Conservation (phyloP, 2,329 filamentous ascomycete species). For the Zymoseptoria crescenta region DNA sequence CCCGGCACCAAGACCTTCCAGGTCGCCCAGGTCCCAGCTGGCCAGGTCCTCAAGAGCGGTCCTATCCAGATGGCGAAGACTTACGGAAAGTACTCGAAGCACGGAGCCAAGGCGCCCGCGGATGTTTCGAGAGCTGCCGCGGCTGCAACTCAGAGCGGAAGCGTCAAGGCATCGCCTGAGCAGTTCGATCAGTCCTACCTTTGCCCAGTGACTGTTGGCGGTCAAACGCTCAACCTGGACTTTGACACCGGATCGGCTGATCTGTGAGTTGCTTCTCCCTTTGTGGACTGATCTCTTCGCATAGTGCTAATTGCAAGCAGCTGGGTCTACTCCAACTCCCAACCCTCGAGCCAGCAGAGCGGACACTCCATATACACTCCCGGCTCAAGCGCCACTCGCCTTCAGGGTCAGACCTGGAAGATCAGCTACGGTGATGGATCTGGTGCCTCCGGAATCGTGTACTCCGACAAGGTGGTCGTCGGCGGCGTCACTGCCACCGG, state of each 20-base stretch:
- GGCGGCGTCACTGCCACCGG: slow-evolving; percentile 50
- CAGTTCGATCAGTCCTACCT: slow-evolving; percentile 35
- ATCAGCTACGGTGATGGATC: slow-evolving; percentile 61
- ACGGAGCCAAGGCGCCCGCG: slow-evolving; percentile 23
- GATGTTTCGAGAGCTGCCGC: slow-evolving; percentile 27
- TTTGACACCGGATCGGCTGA: slow-evolving; percentile 64
- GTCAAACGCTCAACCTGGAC: slow-evolving; percentile 56
- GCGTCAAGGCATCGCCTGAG: slow-evolving; percentile 34
- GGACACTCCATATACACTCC: slow-evolving; percentile 55
- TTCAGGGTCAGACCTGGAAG: slow-evolving; percentile 15
- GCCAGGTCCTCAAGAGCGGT: slow-evolving; percentile 13
- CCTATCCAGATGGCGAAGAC: slow-evolving; percentile 25
- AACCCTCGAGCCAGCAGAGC: slow-evolving; percentile 41
- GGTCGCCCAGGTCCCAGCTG: slow-evolving; percentile 24
- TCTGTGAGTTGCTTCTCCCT: slow-evolving; percentile 43
- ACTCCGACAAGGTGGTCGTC: slow-evolving; percentile 56
- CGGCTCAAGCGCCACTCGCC: slow-evolving; percentile 34
- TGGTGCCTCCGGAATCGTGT: slow-evolving; percentile 56
- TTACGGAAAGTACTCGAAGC: slow-evolving; percentile 32
- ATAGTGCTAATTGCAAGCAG: slow-evolving; percentile 29
- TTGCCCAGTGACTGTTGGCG: slow-evolving; percentile 54
- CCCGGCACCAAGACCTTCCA: slow-evolving; percentile 21
- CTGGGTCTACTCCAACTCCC: slow-evolving; percentile 59
- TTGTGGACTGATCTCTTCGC: neutral
- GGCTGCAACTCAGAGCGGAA: slow-evolving; percentile 31